Conservation (phyloP, 371 early-diverging fungal genomes). For the Haplosporangium sp. region DNA sequence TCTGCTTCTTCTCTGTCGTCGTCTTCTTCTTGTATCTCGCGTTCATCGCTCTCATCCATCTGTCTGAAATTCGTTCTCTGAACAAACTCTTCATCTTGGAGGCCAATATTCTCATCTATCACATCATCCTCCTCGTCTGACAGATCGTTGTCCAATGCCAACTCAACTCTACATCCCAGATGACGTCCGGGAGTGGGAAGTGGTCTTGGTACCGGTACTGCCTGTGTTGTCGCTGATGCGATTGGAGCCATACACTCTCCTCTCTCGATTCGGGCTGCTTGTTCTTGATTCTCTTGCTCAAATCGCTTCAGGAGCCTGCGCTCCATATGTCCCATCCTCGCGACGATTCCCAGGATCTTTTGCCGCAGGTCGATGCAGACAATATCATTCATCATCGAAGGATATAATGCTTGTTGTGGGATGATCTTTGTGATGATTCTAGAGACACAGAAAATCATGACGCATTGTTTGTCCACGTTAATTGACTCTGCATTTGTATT, state of each 20-base stretch:
- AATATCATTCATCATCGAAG: constrained; percentile 53
- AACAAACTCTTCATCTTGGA: not conserved
- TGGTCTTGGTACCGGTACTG: not conserved
- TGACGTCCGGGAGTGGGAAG: not conserved
- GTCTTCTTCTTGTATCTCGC: not conserved
- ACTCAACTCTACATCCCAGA: not conserved
- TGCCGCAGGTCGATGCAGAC: constrained; percentile 53
- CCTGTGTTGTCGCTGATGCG: not conserved
- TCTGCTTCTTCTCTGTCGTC: constrained; percentile 1
- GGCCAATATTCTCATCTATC: not conserved
- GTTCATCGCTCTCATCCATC: not conserved
- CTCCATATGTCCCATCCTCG: constrained; percentile 43
- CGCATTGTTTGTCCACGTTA: not conserved
- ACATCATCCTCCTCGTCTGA: not conserved
- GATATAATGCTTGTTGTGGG: constrained; percentile 35
- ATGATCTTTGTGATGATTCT: constrained; percentile 52
- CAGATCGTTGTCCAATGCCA: constrained; percentile 2
- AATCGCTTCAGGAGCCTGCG: constrained; percentile 36
- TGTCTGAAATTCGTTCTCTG: not conserved
- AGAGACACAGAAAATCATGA: not conserved
- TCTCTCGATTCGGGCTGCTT: not conserved
- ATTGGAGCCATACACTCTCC: not conserved
- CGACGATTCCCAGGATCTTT: constrained; percentile 34
- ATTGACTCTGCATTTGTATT: not conserved
- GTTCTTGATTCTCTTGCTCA: constrained; percentile 36